These are phyloP conservation scores for Leccinum arenicola DNA, from an alignment of 768 basidiomycete genomes.

Conservation along the genomic window DNA sequence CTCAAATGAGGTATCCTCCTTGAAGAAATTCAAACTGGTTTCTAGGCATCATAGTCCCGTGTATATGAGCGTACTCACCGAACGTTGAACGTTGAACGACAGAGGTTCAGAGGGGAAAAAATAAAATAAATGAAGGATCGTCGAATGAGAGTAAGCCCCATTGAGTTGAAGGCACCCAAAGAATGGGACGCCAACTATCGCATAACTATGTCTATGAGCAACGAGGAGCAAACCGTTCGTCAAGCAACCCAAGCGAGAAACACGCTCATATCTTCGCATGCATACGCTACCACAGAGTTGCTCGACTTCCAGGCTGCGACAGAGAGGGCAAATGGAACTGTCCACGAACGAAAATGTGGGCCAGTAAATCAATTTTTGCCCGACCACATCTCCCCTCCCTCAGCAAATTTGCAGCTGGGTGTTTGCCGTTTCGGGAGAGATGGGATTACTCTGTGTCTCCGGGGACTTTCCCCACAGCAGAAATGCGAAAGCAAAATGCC, in stretches of 20 bases:
- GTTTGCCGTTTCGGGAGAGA: constrained; percentile 65
- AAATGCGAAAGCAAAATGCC: constrained; percentile 43
- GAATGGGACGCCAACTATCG: constrained; percentile 56
- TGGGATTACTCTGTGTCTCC: constrained; percentile 72
- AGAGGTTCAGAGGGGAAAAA: constrained; percentile 58
- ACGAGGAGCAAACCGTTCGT: constrained; percentile 45
- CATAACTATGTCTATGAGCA: constrained; percentile 90
- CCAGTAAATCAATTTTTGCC: constrained; percentile 47
- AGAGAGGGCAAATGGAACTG: constrained; percentile 54
- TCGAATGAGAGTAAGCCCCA: constrained; percentile 89
- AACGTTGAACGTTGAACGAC: constrained; percentile 37
- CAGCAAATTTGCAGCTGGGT: constrained; percentile 70
- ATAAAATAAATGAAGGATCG: constrained; percentile 30
- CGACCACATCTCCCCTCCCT: constrained; percentile 46
- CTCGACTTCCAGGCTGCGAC: constrained; percentile 40
- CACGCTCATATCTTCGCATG: constrained; percentile 78
- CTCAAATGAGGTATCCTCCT: constrained; percentile 67
- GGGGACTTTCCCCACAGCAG: constrained; percentile 93
- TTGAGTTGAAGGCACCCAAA: constrained; percentile 64
- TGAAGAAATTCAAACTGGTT: constrained; percentile 85
- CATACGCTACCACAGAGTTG: constrained; percentile 40
- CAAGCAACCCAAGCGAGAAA: constrained; percentile 43
- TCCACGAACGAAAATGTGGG: constrained; percentile 16
- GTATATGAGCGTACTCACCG: constrained; percentile 26
- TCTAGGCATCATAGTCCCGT: constrained; percentile 51